A percentile compares a stretch with the other conserved stretches of the same genome.
phyloP scores from a whole-genome alignment of 2,329 filamentous ascomycete genomes.

The Westerdykella aurantiaca region DNA sequence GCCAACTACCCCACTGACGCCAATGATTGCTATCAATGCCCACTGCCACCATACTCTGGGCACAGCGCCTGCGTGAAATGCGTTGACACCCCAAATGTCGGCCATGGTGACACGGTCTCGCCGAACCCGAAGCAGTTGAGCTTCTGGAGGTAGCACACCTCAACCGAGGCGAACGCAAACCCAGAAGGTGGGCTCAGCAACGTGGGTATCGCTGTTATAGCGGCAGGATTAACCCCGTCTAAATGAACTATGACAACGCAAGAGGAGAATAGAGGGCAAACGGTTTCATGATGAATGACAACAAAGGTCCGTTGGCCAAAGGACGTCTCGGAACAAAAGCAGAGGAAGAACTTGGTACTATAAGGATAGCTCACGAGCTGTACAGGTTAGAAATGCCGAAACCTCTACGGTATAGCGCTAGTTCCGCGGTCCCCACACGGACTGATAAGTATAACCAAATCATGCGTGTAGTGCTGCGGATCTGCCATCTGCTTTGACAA shows the following conservation, averaged over 20 bases:
- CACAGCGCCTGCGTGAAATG: conserved; percentile 20
- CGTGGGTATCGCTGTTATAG: conserved; percentile 10
- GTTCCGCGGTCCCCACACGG: conserved; percentile 11
- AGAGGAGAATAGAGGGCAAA: conserved; percentile 8
- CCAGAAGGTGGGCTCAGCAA: conserved; percentile 3
- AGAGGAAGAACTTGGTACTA: conserved; percentile 13
- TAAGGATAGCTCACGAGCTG: conserved; percentile 8
- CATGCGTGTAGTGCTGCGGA: conserved; percentile 19
- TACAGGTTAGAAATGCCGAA: conserved; percentile 16
- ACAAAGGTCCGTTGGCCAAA: conserved; percentile 1
- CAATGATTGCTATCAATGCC: conserved; percentile 28
- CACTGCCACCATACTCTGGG: conserved; percentile 32
- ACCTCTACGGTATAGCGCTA: conserved; percentile 5
- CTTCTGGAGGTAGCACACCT: conserved; percentile 4
- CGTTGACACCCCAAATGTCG: conserved; percentile 25
- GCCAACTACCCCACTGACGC: conserved; percentile 24
- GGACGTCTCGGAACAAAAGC: conserved; percentile 5
- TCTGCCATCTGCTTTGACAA: conserved; percentile 18
- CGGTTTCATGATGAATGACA: conserved; percentile 16
- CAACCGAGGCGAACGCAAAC: conserved; percentile 1
- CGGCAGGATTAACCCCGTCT: conserved; percentile 5
- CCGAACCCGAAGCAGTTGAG: neutral
- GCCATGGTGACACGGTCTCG: conserved; percentile 14
- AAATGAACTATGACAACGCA: conserved; percentile 8
- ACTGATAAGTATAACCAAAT: conserved; percentile 13